Conservation (phyloP, 345 rosid species). For the Mangifera indica region DNA sequence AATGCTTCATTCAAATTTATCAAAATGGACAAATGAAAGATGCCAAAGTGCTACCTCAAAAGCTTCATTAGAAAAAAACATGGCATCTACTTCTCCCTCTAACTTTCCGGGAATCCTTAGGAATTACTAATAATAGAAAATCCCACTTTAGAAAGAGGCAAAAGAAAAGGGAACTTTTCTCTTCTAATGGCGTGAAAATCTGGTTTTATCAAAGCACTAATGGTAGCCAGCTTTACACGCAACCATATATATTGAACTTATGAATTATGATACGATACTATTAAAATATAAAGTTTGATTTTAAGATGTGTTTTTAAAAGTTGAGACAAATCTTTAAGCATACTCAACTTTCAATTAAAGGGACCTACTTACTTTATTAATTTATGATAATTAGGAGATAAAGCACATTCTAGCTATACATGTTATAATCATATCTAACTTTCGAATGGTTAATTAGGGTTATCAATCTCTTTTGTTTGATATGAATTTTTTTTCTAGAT, state of each 20-base stretch:
- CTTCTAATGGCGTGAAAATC: slow-evolving; percentile 36
- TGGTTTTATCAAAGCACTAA: slow-evolving; percentile 39
- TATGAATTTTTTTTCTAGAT: too few relatives aligned
- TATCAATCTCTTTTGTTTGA: not conserved
- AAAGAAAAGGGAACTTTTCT: slow-evolving; percentile 36
- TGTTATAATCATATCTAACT: slow-evolving; percentile 10
- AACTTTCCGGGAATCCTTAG: slow-evolving; percentile 39
- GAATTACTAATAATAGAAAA: slow-evolving; percentile 35
- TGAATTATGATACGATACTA: slow-evolving; percentile 25
- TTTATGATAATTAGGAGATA: slow-evolving; percentile 10
- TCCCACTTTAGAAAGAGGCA: slow-evolving; percentile 25
- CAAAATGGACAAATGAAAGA: slow-evolving; percentile 25
- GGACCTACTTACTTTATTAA: slow-evolving; percentile 26
- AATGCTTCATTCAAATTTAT: too few relatives aligned
- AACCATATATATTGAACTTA: too few relatives aligned
- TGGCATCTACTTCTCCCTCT: slow-evolving; percentile 27
- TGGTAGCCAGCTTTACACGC: slow-evolving; percentile 38
- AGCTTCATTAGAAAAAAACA: slow-evolving; percentile 31
- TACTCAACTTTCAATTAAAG: slow-evolving; percentile 31
- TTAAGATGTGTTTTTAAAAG: slow-evolving; percentile 41
- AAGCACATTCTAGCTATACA: not conserved
- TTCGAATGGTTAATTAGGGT: not conserved
- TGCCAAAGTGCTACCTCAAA: slow-evolving; percentile 43
- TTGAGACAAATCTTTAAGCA: slow-evolving; percentile 34
- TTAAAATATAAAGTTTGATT: slow-evolving; percentile 36